Base-by-base conservation (phyloP, 2,329 filamentous ascomycete species). In the Colletotrichum incanum region DNA sequence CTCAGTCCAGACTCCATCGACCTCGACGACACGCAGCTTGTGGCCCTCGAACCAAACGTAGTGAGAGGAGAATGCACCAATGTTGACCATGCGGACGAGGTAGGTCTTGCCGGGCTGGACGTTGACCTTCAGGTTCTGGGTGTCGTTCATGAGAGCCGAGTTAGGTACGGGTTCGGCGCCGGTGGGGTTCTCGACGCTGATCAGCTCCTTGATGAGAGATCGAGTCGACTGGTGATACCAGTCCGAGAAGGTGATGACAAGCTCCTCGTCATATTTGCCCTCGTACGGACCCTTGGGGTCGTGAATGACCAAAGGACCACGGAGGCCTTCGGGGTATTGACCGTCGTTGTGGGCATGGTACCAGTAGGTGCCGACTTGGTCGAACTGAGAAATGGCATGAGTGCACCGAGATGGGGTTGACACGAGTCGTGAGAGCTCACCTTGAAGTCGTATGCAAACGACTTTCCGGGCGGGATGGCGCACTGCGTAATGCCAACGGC, bases 171-270 rank as follows among this genome's bases (percentile, higher is more conserved):
- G 89, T 74, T 91, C 87, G 3, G 83, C 82, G 12, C 89, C 89
- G n/a, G 82, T 84, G 7, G 84, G 84, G 61, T 87, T 87, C 67
- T 82, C 78, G 50, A 83, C 74, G 62, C 81, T 85, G 55, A 88
- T 78, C 73, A 90, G 90, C 39, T 81, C 69, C 3, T 81, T 77
- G 56, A 88, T 80, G 3, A 90, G 80, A 2, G 78, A 77, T 0
- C 83, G 81, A 82, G 90, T 88, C 75, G 90, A 82, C 28, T 86
- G 81, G 71, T 91, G 89, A 76, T 91, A 91, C 89, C 89, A 91
- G 75, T 91, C 89, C 1, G 87, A 88, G 43, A 91, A 75, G 0
- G 87, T 89, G n/a, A 91, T 73, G 0, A 87, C 82, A n/a, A 88
- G 77, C 76, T 90, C 87, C 43, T 88, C 85, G 54, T 90, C 88